Evolutionary conservation across 257 asterid genomes (phyloP), one percentile per base, ranked within the genome.

Genomic region (Forsythia suspensa): DNA sequence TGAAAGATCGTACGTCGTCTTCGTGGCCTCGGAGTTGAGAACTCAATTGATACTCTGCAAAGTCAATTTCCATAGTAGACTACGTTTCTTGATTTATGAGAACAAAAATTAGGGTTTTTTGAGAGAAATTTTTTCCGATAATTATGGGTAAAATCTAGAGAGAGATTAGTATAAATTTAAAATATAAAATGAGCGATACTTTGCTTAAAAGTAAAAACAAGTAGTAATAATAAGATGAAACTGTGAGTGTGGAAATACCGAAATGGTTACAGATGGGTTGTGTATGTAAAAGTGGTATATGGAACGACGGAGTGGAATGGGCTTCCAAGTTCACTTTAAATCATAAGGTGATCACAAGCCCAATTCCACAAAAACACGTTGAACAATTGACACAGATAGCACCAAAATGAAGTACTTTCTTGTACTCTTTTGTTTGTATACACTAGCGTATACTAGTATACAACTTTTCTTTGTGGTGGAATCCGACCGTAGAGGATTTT

Each of bases 11-110:
- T 87, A 96, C 99, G 83, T 94, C 99, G 85, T 92, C 99, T 76
- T 94, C 99, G 92, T 94, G 99, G 78, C 99, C 97, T 42, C 73
- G 85, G 38, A 96, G 95, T 74, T 96, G 97, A 79, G 92, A 91
- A 81, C 98, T 84, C 86, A 96, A 75, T 71, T 84, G 89, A 88
- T 91, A 96, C 87, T 90, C 94, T 24, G 84, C 72, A 29, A 77
- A 83, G 80, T 96, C 99, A 84, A 96, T 82, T 80, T 94, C 97
- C 98, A 94, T 91, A 4, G 76, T 20, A 68, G 59, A 68, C 3
- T 46, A n/a, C 18, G 0, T 0, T 69, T 71, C 34, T 18, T 34
- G 63, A 48, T 40, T 21, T 63, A 29, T 63, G 40, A 59, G 70
- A 24, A 63, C 38, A 36, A 65, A 59, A 79, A 66, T 48, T 79